Evolutionary conservation across 140 eudicot species (phyloP).

Genomic region (Ambrosia hybrid): DNA sequence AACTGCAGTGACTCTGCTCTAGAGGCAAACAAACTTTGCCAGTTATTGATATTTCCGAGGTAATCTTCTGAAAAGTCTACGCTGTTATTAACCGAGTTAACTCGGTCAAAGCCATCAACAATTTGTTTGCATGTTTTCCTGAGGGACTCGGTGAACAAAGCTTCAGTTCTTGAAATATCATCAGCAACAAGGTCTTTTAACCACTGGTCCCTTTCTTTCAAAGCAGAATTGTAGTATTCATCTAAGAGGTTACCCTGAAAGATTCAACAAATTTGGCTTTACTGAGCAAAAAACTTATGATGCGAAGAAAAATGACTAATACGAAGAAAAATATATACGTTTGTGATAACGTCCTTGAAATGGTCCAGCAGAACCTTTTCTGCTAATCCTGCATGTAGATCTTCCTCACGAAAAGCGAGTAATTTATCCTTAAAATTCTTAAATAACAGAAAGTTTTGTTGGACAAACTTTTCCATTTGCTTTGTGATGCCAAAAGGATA

Average conservation of each 20-base stretch:
- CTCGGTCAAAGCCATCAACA: slow-evolving; percentile 34
- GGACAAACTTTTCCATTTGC: slow-evolving; percentile 68
- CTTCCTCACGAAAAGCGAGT: slow-evolving; percentile 37
- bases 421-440: slow-evolving; percentile 50
- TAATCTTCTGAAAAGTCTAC: slow-evolving; percentile 44
- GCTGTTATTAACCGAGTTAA: slow-evolving; percentile 38
- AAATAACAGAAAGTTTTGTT: slow-evolving; percentile 53
- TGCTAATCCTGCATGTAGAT: slow-evolving; percentile 39
- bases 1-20: slow-evolving; percentile 52
- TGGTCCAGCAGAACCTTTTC: slow-evolving; percentile 53
- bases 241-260: slow-evolving; percentile 59
- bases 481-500: slow-evolving; percentile 56
- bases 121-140: slow-evolving; percentile 39
- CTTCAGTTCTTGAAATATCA: slow-evolving; percentile 32
- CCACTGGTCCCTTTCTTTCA: slow-evolving; percentile 30
- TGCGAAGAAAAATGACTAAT: background rate
- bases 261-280: background rate
- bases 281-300: background rate
- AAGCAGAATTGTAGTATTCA: slow-evolving; percentile 37
- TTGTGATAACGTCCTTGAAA: slow-evolving; percentile 49
- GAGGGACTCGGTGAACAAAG: slow-evolving; percentile 44
- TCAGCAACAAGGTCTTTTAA: slow-evolving; percentile 16
- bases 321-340: slow-evolving; percentile 42
- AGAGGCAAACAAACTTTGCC: slow-evolving; percentile 52
- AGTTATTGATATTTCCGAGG: slow-evolving; percentile 42